phyloP scores from a whole-genome alignment of 1,284 basidiomycete genomes.

The Ustilago esculenta region DNA sequence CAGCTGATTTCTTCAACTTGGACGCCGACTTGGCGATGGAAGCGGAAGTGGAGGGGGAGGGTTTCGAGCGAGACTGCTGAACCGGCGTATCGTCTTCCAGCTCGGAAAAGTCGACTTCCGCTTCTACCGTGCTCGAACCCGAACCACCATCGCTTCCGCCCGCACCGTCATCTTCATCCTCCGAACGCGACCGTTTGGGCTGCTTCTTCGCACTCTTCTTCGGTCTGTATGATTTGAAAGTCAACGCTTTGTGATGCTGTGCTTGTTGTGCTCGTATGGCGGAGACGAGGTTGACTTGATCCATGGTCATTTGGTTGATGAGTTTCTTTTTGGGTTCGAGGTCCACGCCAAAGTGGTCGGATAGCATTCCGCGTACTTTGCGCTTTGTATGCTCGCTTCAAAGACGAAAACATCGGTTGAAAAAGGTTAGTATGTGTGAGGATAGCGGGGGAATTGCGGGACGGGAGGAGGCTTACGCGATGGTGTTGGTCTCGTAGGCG shows the following conservation, averaged over 20 bases:
- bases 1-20: conserved; percentile 1
- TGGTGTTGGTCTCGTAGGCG: conserved; percentile 9
- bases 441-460: not conserved
- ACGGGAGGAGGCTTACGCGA: conserved; percentile 11
- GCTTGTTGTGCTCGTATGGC: not conserved
- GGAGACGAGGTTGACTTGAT: conserved; percentile 8
- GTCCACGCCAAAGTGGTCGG: conserved; percentile 26
- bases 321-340: conserved; percentile 28
- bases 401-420: not conserved
- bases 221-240: no score
- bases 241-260: no score
- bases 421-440: no score
- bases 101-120: conserved; percentile 22
- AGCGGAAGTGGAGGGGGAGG: conserved; percentile 1
- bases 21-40: not conserved
- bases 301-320: conserved; percentile 10
- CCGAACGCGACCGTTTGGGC: conserved; percentile 6
- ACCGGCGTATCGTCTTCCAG: conserved; percentile 36
- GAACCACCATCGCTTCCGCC: no score
- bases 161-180: conserved; percentile 1
- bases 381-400: conserved; percentile 6
- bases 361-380: conserved; percentile 20
- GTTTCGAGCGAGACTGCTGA: conserved; percentile 13
- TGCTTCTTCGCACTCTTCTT: conserved; percentile 16
- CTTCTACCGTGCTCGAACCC: no score